Percentiles rank a stretch among this genome's conserved stretches.
These are phyloP conservation scores for Globisporangium echinulatum DNA, from an alignment of 352 stramenopile species.

Conservation along the genomic window DNA sequence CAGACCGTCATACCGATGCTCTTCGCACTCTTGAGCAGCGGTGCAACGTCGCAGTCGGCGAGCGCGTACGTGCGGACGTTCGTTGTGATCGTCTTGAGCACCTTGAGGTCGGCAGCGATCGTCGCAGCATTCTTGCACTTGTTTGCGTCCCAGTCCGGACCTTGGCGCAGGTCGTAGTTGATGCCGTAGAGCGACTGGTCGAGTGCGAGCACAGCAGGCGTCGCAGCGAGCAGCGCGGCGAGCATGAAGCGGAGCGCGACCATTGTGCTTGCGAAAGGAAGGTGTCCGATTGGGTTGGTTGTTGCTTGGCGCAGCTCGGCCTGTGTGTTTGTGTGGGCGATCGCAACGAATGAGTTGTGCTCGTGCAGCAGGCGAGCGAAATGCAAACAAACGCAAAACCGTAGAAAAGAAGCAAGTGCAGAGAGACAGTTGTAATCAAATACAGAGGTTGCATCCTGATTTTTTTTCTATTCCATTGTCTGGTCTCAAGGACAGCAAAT, in stretches of 20 bases:
- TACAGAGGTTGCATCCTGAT: too few relatives aligned
- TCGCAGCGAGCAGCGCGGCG: constrained; percentile 22
- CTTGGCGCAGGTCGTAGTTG: constrained; percentile 81
- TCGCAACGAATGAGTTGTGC: too few relatives aligned
- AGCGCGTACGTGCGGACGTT: constrained; percentile 82
- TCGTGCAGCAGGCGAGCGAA: too few relatives aligned
- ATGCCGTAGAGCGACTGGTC: constrained; percentile 73
- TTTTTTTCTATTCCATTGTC: too few relatives aligned
- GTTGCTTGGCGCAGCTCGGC: too few relatives aligned
- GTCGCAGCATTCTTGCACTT: constrained; percentile 69
- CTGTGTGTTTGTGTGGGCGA: background rate
- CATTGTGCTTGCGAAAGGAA: background rate
- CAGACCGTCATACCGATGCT: constrained; percentile 61
- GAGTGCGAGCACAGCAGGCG: constrained; percentile 22
- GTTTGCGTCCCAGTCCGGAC: constrained; percentile 65
- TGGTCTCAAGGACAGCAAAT: too few relatives aligned
- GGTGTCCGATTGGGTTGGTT: too few relatives aligned
- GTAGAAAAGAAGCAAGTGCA: too few relatives aligned
- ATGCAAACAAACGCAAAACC: too few relatives aligned
- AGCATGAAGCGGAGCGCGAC: constrained; percentile 24
- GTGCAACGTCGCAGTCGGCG: constrained; percentile 64
- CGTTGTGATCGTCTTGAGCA: constrained; percentile 52
- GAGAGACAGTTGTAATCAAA: background rate
- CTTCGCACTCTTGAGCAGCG: constrained; percentile 68
- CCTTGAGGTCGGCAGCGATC: constrained; percentile 67